phyloP scores from a whole-genome alignment of 2,329 filamentous ascomycete species.

The Xylaria sp. region DNA sequence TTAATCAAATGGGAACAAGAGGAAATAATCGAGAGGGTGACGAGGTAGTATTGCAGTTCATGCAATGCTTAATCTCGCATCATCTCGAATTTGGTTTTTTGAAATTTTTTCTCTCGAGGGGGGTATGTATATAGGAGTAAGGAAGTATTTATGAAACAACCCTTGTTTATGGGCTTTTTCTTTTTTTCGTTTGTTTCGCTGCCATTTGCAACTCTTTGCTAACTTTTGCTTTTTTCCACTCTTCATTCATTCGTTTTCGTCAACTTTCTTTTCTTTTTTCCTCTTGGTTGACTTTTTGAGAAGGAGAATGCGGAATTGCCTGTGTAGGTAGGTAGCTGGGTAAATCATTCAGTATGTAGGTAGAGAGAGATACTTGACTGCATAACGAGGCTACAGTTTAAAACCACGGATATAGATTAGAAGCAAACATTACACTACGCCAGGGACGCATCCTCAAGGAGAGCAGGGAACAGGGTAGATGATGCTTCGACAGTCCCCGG shows the following conservation, averaged over 20 bases:
- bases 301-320: background rate
- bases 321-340: background rate
- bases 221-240: background rate
- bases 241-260: background rate
- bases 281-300: background rate
- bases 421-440: background rate
- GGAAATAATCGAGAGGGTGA: background rate
- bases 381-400: background rate
- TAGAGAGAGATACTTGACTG: no score
- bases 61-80: constrained; percentile 15
- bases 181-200: constrained; percentile 1
- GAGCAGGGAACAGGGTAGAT: background rate
- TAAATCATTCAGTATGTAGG: background rate
- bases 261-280: background rate
- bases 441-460: background rate
- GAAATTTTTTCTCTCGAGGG: background rate
- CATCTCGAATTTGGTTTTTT: constrained; percentile 1
- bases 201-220: no score
- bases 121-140: background rate
- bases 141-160: constrained; percentile 5
- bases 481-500: background rate
- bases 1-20: background rate
- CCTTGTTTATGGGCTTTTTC: background rate
- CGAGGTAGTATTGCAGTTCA: constrained; percentile 18
- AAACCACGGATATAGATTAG: background rate